These are phyloP conservation scores for Trypanosoma scelopori DNA, from an alignment of 208 protist genomes.

Conservation along the genomic window DNA sequence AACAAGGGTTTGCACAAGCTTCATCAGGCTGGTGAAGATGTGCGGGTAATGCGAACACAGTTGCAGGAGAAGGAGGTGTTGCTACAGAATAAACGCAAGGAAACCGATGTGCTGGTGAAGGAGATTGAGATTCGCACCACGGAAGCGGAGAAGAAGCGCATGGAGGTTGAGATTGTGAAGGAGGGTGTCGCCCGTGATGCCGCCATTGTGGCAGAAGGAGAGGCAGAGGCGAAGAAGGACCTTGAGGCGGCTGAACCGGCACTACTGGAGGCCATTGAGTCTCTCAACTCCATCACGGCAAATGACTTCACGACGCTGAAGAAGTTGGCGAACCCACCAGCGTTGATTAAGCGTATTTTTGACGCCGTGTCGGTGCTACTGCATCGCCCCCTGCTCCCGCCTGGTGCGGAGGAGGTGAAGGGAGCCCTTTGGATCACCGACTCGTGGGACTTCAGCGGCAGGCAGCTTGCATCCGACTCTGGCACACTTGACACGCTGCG, in stretches of 20 bases:
- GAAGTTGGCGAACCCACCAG: conserved; percentile 94
- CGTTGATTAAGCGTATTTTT: conserved; percentile 97
- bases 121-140: conserved; percentile 93
- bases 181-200: conserved; percentile 87
- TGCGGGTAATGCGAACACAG: conserved; percentile 93
- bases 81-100: conserved; percentile 88
- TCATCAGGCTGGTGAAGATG: conserved; percentile 92
- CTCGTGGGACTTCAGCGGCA: conserved; percentile 89
- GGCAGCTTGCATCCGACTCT: conserved; percentile 80
- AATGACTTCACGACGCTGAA: conserved; percentile 95
- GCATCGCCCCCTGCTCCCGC: conserved; percentile 72
- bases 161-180: conserved; percentile 94
- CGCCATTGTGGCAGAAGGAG: conserved; percentile 86
- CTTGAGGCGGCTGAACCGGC: conserved; percentile 93
- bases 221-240: conserved; percentile 96
- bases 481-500: conserved; percentile 76
- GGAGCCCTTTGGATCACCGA: conserved; percentile 87
- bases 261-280: conserved; percentile 92
- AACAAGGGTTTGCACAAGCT: conserved; percentile 95
- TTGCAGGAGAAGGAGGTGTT: conserved; percentile 94
- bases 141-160: conserved; percentile 95
- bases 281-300: conserved; percentile 93
- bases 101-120: conserved; percentile 92
- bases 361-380: conserved; percentile 97
- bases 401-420: conserved; percentile 81